Conservation (phyloP, 148 eudicot species). For the Vaccinium vitisidaea region DNA sequence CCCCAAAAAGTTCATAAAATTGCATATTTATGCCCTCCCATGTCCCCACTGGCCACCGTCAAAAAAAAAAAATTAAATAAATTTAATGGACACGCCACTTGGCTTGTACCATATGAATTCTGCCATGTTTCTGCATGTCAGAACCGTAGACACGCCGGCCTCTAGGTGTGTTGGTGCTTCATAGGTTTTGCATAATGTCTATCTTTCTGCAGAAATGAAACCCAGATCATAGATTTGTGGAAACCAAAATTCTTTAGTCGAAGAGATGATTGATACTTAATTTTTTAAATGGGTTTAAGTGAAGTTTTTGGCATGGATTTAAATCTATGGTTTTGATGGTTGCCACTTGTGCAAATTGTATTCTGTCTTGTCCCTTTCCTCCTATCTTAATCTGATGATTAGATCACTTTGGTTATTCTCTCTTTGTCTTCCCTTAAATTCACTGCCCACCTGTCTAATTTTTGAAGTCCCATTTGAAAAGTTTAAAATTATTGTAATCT, state of each 20-base stretch:
- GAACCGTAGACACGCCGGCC: too few relatives aligned
- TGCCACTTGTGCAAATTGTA: neutral
- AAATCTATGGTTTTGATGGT: neutral
- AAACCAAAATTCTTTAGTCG: neutral
- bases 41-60: too few relatives aligned
- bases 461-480: neutral
- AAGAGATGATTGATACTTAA: neutral
- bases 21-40: too few relatives aligned
- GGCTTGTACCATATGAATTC: too few relatives aligned
- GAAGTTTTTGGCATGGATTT: neutral
- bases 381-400: neutral
- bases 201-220: neutral
- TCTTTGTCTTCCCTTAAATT: neutral
- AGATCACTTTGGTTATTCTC: neutral
- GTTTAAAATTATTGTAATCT: neutral
- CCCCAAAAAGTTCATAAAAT: too few relatives aligned
- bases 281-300: neutral
- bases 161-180: too few relatives aligned
- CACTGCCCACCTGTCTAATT: neutral
- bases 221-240: neutral
- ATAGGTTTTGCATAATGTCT: neutral
- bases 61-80: too few relatives aligned
- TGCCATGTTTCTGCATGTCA: too few relatives aligned
- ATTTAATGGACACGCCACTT: too few relatives aligned
- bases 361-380: neutral